A percentile compares a stretch with the other conserved stretches of the same genome.
These are phyloP conservation scores for Ceratobasidium sp. DNA, from an alignment of 1,284 basidiomycete species.

Conservation along the genomic window DNA sequence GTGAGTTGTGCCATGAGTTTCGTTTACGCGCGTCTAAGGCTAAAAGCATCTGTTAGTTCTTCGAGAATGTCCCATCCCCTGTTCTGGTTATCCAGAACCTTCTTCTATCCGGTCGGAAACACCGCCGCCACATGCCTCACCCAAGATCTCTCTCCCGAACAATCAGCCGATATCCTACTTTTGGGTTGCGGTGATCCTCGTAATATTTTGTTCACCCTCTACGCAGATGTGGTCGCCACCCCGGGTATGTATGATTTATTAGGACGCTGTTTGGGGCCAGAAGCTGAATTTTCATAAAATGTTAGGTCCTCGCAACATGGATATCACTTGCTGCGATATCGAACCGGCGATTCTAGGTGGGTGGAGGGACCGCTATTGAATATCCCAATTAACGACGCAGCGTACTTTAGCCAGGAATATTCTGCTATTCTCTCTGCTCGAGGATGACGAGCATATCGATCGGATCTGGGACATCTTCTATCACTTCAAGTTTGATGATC, in stretches of 20 bases:
- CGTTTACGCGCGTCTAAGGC: too few species aligned
- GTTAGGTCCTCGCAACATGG: constrained; percentile 57
- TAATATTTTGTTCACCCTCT: constrained; percentile 67
- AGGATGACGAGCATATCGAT: background rate
- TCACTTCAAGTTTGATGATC: constrained; percentile 23
- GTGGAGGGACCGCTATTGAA: constrained; percentile 12
- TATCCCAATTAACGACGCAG: too few species aligned
- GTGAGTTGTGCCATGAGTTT: too few species aligned
- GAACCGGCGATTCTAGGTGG: constrained; percentile 70
- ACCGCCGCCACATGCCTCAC: constrained; percentile 67
- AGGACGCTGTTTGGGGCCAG: background rate
- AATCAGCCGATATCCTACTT: constrained; percentile 63
- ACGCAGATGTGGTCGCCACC: constrained; percentile 59
- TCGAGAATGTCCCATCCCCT: constrained; percentile 28
- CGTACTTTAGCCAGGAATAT: constrained; percentile 13
- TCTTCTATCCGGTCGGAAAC: constrained; percentile 64
- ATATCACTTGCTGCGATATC: constrained; percentile 73
- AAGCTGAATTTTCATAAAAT: too few species aligned
- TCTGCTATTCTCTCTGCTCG: constrained; percentile 11
- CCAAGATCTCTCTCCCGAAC: constrained; percentile 63
- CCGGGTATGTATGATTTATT: background rate
- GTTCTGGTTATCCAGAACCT: background rate
- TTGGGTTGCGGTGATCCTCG: constrained; percentile 72
- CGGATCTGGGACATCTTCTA: constrained; percentile 27
- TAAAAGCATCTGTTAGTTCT: too few species aligned